Conservation (phyloP, 495 filamentous ascomycete genomes). For the Thozetella sp. region DNA sequence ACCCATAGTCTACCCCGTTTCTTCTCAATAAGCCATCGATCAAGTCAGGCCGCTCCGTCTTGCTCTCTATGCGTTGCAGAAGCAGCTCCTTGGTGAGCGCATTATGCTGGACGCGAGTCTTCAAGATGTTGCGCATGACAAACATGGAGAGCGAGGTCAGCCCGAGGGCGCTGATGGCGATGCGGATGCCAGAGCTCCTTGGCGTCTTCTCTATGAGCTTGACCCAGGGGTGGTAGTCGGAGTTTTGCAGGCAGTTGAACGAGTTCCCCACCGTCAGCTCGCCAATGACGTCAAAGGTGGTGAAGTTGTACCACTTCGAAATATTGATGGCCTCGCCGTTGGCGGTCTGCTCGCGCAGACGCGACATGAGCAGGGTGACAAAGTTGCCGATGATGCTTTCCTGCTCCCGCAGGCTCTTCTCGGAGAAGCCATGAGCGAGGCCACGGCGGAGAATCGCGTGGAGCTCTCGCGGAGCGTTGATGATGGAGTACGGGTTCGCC, state of each 20-base stretch:
- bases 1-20: slow-evolving; percentile 9
- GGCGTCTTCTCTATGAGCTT: slow-evolving; percentile 23
- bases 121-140: slow-evolving; percentile 1
- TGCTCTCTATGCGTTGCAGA: slow-evolving; percentile 24
- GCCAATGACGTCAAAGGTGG: slow-evolving; percentile 61
- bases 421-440: slow-evolving; percentile 50
- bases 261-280: slow-evolving; percentile 56
- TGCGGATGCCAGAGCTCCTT: slow-evolving; percentile 19
- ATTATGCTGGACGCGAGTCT: slow-evolving; percentile 16
- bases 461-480: slow-evolving; percentile 22
- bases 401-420: slow-evolving; percentile 38
- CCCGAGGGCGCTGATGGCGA: slow-evolving; percentile 21
- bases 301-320: slow-evolving; percentile 52
- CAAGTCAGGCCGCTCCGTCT: slow-evolving; percentile 32
- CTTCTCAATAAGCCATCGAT: slow-evolving; percentile 42
- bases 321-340: slow-evolving; percentile 23
- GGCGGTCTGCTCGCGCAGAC: slow-evolving; percentile 19
- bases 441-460: slow-evolving; percentile 41
- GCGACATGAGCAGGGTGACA: slow-evolving; percentile 36
- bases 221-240: slow-evolving; percentile 34
- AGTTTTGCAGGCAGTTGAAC: slow-evolving; percentile 46
- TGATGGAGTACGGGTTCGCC: slow-evolving; percentile 10
- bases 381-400: slow-evolving; percentile 35
- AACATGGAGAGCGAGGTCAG: slow-evolving; percentile 10
- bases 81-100: slow-evolving; percentile 22